These are phyloP conservation scores for Puccinia polysora DNA, from an alignment of 1,284 basidiomycete species.

Conservation along the genomic window DNA sequence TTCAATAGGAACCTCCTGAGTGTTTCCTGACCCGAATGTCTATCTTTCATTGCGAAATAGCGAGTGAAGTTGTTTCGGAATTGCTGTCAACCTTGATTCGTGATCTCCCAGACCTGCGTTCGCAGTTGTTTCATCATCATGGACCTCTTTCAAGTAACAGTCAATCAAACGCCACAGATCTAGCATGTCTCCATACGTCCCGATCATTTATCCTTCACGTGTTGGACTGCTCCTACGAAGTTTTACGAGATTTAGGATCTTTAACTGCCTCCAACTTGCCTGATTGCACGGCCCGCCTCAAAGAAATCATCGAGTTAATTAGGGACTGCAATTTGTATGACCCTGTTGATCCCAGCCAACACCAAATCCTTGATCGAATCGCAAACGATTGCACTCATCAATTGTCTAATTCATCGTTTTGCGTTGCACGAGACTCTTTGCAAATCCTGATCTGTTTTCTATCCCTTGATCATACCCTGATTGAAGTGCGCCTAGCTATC, in stretches of 20 bases:
- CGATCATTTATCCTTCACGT: slow-evolving; percentile 28
- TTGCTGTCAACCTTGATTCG: background rate
- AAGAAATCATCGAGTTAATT: background rate
- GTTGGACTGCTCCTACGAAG: background rate
- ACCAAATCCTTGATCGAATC: slow-evolving; percentile 21
- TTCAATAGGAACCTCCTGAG: background rate
- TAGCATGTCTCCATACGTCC: slow-evolving; percentile 15
- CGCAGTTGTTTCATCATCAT: slow-evolving; percentile 8
- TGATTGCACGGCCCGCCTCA: background rate
- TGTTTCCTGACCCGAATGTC: background rate
- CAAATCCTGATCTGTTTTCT: slow-evolving; percentile 13
- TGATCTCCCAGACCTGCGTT: slow-evolving; percentile 3
- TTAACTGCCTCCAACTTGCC: background rate
- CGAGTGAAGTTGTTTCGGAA: background rate
- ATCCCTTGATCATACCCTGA: slow-evolving; percentile 21
- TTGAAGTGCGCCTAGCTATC: slow-evolving; percentile 7
- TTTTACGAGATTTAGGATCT: slow-evolving; percentile 14
- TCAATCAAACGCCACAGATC: background rate
- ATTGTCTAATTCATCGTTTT: slow-evolving; percentile 8
- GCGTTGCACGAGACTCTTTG: background rate
- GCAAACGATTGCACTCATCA: background rate
- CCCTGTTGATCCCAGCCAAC: slow-evolving; percentile 8
- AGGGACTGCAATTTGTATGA: slow-evolving; percentile 14
- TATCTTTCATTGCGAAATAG: background rate
- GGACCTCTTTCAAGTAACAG: background rate